Evolutionary conservation across 2,329 filamentous ascomycete species (phyloP), one percentile per base, ranked within the genome.

Genomic region (Periconia digitata): DNA sequence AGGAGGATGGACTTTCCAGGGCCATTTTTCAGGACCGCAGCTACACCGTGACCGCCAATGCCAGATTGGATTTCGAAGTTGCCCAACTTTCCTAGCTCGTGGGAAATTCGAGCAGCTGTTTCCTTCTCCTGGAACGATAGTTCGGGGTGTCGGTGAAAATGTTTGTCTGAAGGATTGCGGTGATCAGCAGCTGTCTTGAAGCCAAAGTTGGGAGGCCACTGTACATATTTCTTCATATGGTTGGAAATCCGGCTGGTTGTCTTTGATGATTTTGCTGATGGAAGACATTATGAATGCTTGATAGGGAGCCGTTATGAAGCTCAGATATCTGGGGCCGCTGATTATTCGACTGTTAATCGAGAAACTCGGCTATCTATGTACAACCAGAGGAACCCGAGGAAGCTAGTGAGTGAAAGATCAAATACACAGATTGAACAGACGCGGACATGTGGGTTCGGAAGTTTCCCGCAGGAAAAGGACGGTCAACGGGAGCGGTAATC

Each of bases 21-120:
- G 0, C 82, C 83, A 57, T 86, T 86, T 42, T 62, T 59, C 3
- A 85, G 69, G 1, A 85, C 71, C 0, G 76, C 84, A 1, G 78
- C 78, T 5, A 86, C 63, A 4, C 84, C 84, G 51, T 81, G 72
- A 0, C 83, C 83, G 22, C 84, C 84, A 13, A 86, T 84, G 21
- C 72, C 60, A 1, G 74, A 66, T 39, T 75, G 70, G 21, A 85
- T 72, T 8, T 77, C 64, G 53, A 78, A 78, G 0, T 53, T 62
- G 7, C 59, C 45, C 37, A 72, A 49, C 3, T 57, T 56, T 7
- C 59, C 41, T 1, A 72, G 60, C 16, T 67, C 60, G 12, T 52
- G 45, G 12, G 49, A 58, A 29, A 71, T 72, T 5, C 54, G 55
- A 7, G 59, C 59, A 10, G 67, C 67, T 2, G 69, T 72, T 38